phyloP scores from a whole-genome alignment of 805 yeast species.

The Wickerhamiella galacta region DNA sequence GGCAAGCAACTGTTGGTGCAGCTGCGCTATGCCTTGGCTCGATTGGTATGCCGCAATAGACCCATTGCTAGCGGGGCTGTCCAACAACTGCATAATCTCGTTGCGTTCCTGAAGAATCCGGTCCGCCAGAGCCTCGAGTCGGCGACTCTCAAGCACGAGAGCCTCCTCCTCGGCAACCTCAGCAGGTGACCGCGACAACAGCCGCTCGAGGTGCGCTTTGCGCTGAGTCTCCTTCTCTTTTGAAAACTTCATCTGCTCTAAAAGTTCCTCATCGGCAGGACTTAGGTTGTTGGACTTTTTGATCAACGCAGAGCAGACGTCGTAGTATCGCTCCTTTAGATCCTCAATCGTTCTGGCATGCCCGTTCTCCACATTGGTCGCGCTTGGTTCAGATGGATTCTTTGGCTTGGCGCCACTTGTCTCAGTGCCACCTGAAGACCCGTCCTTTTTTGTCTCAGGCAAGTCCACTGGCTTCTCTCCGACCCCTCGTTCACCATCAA shows the following conservation, averaged over 20 bases:
- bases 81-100: slow-evolving; percentile 57
- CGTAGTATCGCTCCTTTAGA: slow-evolving; percentile 65
- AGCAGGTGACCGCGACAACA: slow-evolving; percentile 76
- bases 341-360: slow-evolving; percentile 50
- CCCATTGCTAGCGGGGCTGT: slow-evolving; percentile 61
- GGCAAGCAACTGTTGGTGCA: slow-evolving; percentile 60
- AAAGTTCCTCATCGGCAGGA: slow-evolving; percentile 34
- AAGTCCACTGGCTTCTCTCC: too few species aligned
- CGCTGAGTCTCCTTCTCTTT: slow-evolving; percentile 60
- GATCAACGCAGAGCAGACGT: slow-evolving; percentile 42
- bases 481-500: background rate
- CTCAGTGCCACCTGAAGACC: too few species aligned
- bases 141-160: slow-evolving; percentile 76
- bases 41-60: slow-evolving; percentile 60
- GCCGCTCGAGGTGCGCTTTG: slow-evolving; percentile 59
- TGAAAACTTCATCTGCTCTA: slow-evolving; percentile 51
- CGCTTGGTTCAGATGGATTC: too few species aligned
- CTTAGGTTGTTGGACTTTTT: slow-evolving; percentile 26
- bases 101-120: slow-evolving; percentile 73
- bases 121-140: slow-evolving; percentile 83
- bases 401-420: too few species aligned
- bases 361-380: background rate
- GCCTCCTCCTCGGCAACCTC: slow-evolving; percentile 98
- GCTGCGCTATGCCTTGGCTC: slow-evolving; percentile 77
- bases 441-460: too few species aligned